These are phyloP conservation scores for Calonectria ilicicola DNA, from an alignment of 2,329 filamentous ascomycete species.

Conservation along the genomic window DNA sequence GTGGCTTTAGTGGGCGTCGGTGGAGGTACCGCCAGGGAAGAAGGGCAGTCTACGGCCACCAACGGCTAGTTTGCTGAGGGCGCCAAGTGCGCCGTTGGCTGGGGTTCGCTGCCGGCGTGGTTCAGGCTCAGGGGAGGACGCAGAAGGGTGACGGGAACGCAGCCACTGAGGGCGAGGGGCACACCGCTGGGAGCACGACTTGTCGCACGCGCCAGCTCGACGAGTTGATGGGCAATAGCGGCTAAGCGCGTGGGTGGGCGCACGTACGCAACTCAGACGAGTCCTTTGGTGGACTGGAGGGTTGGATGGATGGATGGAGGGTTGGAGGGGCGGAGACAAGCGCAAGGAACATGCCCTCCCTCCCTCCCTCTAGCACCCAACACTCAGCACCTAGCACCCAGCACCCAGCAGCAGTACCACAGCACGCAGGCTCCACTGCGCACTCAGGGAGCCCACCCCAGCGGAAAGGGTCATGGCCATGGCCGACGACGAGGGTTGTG, in stretches of 20 bases:
- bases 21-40: slow-evolving; percentile 3
- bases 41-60: slow-evolving; percentile 6
- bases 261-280: slow-evolving; percentile 1
- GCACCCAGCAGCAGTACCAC: too few species aligned
- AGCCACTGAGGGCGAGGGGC: not conserved
- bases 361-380: not conserved
- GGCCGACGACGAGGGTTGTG: slow-evolving; percentile 9
- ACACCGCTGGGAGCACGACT: not conserved
- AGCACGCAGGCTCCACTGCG: not conserved
- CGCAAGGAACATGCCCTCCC: not conserved
- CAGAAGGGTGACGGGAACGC: not conserved
- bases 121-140: slow-evolving; percentile 20
- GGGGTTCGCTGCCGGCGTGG: slow-evolving; percentile 9
- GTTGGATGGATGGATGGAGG: not conserved
- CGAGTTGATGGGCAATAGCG: not conserved
- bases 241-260: slow-evolving; percentile 8
- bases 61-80: slow-evolving; percentile 2
- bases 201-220: not conserved
- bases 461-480: too few species aligned
- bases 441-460: slow-evolving; percentile 7
- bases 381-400: too few species aligned
- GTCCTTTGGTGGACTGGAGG: not conserved
- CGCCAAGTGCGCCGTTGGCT: slow-evolving; percentile 14
- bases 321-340: not conserved
- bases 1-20: slow-evolving; percentile 5